Percentiles rank a stretch among this genome's conserved stretches.
These are phyloP conservation scores for Inga laurina DNA, from an alignment of 306 rosid genomes.

Conservation along the genomic window DNA sequence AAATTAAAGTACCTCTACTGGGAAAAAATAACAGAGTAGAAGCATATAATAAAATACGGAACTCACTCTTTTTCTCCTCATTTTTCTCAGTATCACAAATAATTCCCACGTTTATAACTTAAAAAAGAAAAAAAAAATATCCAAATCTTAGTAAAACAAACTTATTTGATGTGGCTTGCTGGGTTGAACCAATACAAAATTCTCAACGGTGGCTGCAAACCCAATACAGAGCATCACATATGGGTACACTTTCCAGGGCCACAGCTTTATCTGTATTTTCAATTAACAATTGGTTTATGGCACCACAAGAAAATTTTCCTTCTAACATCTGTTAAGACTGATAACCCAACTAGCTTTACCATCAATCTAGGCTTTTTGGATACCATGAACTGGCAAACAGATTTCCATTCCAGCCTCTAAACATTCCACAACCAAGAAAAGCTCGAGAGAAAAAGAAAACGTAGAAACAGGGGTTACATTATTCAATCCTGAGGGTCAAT, in stretches of 20 bases:
- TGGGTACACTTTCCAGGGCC: neutral
- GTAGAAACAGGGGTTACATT: conserved; percentile 37
- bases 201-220: neutral
- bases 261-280: neutral
- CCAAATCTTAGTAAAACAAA: neutral
- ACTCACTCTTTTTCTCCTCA: neutral
- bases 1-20: too few relatives aligned
- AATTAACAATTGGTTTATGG: neutral
- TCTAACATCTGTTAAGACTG: neutral
- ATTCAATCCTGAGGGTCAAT: conserved; percentile 44
- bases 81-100: neutral
- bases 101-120: neutral
- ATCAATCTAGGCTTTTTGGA: neutral
- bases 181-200: neutral
- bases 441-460: neutral
- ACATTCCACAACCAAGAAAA: conserved; percentile 9
- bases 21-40: neutral
- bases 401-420: conserved; percentile 1
- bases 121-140: neutral
- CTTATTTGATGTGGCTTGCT: neutral
- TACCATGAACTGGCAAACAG: neutral
- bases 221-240: neutral
- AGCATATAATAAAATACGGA: neutral
- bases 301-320: neutral
- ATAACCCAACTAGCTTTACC: neutral